A percentile compares a stretch with the other conserved stretches of the same genome.
phyloP scores from a whole-genome alignment of 176 grass and related monocot species.

The Aegilops speltoides region DNA sequence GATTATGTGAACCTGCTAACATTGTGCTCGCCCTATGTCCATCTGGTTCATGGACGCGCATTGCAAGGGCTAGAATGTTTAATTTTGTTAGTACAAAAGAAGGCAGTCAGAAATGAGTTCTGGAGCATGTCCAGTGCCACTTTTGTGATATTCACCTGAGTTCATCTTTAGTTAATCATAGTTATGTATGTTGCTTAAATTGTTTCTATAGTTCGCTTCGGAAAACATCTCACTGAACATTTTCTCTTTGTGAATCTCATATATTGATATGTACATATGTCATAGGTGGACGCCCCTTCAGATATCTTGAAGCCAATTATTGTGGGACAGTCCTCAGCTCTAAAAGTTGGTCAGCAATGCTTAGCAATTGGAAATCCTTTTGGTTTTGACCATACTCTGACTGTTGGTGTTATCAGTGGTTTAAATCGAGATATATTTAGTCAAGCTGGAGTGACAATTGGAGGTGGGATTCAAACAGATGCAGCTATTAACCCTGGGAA shows the following conservation, averaged over 20 bases:
- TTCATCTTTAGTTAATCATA: slow-evolving; percentile 9
- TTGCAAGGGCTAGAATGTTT: not conserved
- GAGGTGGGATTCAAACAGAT: slow-evolving; percentile 95
- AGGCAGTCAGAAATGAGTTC: not conserved
- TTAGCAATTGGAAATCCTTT: slow-evolving; percentile 97
- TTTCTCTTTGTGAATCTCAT: slow-evolving; percentile 26
- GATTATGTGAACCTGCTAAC: not conserved
- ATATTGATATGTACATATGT: slow-evolving; percentile 13
- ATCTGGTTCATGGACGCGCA: not conserved
- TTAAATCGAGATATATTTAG: slow-evolving; percentile 97
- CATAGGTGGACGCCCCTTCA: slow-evolving; percentile 75
- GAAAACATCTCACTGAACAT: not conserved
- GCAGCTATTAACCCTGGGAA: slow-evolving; percentile 98
- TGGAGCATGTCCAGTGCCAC: not conserved
- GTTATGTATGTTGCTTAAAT: slow-evolving; percentile 11
- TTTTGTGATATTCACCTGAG: not conserved
- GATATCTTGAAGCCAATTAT: slow-evolving; percentile 87
- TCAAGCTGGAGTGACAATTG: slow-evolving; percentile 91
- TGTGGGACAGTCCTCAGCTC: slow-evolving; percentile 66
- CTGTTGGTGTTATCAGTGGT: slow-evolving; percentile 93
- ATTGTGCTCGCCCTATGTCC: not conserved
- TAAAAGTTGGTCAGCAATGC: slow-evolving; percentile 97
- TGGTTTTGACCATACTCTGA: slow-evolving; percentile 96
- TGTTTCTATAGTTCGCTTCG: not conserved
- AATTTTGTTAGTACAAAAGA: not conserved